phyloP scores from a whole-genome alignment of 1,139 yeast species.

The Taphrina flavorubra region DNA sequence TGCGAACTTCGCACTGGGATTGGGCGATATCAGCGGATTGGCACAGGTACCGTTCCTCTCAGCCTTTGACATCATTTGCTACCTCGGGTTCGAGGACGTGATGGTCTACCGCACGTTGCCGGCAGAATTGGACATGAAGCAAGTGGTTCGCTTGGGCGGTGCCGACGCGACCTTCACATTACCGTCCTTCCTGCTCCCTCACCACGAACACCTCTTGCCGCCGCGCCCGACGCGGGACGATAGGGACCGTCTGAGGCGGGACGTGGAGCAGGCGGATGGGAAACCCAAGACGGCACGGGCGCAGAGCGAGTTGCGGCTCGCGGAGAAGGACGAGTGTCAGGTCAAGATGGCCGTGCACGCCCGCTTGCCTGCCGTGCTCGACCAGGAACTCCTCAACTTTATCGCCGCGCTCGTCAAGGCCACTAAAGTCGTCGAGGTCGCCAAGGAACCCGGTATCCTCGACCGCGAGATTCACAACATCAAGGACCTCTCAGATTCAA shows the following conservation, averaged over 20 bases:
- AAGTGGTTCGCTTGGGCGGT: slow-evolving; percentile 34
- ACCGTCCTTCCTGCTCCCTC: slow-evolving; percentile 38
- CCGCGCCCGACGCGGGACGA: slow-evolving; percentile 20
- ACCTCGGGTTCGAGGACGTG: slow-evolving; percentile 33
- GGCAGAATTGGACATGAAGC: slow-evolving; percentile 2
- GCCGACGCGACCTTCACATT: slow-evolving; percentile 38
- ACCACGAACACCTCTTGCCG: slow-evolving; percentile 38
- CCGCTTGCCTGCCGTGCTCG: slow-evolving; percentile 36
- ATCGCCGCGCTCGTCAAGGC: slow-evolving; percentile 37
- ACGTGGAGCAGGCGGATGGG: slow-evolving; percentile 28
- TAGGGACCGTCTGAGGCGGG: slow-evolving; percentile 5
- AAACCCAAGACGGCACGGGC: slow-evolving; percentile 27
- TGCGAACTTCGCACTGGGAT: slow-evolving; percentile 29
- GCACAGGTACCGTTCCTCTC: slow-evolving; percentile 32
- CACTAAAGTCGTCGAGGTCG: slow-evolving; percentile 31
- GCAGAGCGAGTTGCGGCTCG: slow-evolving; percentile 19
- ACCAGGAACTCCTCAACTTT: slow-evolving; percentile 39
- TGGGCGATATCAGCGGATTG: slow-evolving; percentile 17
- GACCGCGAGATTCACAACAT: slow-evolving; percentile 31
- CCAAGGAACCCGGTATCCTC: slow-evolving; percentile 21
- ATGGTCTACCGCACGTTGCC: slow-evolving; percentile 28
- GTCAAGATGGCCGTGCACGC: slow-evolving; percentile 36
- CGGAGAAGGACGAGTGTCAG: slow-evolving; percentile 32
- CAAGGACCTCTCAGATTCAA: slow-evolving; percentile 9
- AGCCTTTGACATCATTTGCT: slow-evolving; percentile 34